Base-by-base conservation (phyloP, 805 yeast genomes). In the Candida maesae region DNA sequence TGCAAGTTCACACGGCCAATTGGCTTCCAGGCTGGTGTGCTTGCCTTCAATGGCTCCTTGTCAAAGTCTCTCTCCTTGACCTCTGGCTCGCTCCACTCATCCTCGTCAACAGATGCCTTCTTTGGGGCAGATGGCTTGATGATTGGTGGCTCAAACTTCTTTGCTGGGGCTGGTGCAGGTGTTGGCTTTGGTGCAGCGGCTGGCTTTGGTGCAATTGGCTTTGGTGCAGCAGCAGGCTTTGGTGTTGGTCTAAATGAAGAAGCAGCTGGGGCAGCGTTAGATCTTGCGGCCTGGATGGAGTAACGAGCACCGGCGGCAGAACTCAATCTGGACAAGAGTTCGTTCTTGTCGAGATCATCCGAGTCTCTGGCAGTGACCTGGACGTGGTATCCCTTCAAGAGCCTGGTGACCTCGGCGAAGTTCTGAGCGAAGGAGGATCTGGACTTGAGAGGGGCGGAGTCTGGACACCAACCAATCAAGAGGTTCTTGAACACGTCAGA, bases 291-390 rank as follows among this genome's bases (percentile, higher is more conserved):
- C 55, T 79, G 86, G 41, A 78, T 76, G 5, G 93, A 81, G 66
- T 93, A 93, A 58, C 95, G 81, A 14, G 99, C 96, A 55, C 99
- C 99, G 2, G 98, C 85, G 25, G 98, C 96, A 51, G 87, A 84
- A 49, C 86, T 80, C 36, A 93, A 80, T 49, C 87, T 81, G 33
- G 78, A 71, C 51, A 88, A 62, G 43, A 93, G 75, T 45, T 84
- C 95, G 19, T 73, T 73, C 33, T 84, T 84, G 53, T 87, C 85
- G 60, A 95, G 73, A 62, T 93, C 99, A 57, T 89, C 96, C 32
- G 76, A 70, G 58, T 87, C 95, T 66, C 98, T 80, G n/a, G 98
- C 98, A 36, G 96, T 89, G 50, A 93, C 81, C 65, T 93, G 97
- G 40, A 93, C 90, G 60, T 93, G 99, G 66, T 91, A 93, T 35